Evolutionary conservation across 1,139 yeast genomes (phyloP).

Genomic region (Schwanniomyces etchellsii): DNA sequence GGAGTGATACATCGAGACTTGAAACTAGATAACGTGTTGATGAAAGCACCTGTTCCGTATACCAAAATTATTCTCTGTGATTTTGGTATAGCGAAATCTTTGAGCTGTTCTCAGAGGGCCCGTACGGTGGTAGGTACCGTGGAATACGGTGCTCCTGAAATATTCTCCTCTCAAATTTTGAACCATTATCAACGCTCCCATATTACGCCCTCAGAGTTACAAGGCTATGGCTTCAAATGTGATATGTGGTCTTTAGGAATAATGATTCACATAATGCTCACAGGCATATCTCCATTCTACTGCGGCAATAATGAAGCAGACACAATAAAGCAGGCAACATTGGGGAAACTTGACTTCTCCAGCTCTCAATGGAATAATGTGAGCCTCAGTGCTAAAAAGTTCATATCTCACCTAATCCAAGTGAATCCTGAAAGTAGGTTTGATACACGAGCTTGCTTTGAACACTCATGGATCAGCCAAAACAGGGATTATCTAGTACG

Average conservation of each 20-base stretch:
- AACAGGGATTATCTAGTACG: conserved; percentile 10
- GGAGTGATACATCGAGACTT: conserved; percentile 18
- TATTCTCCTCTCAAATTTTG: conserved; percentile 7
- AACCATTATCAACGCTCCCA: not conserved
- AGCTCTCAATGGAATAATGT: conserved; percentile 35
- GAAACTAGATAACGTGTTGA: conserved; percentile 50
- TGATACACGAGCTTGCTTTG: conserved; percentile 19
- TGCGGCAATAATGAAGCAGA: conserved; percentile 29
- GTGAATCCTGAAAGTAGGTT: conserved; percentile 33
- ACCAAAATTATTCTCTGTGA: conserved; percentile 54
- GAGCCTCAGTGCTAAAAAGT: conserved; percentile 35
- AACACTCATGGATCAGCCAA: conserved; percentile 41
- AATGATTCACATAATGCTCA: conserved; percentile 46
- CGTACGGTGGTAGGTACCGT: conserved; percentile 61
- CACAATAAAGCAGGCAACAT: conserved; percentile 33
- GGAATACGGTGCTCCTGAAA: conserved; percentile 65
- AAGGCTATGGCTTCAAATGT: conserved; percentile 50
- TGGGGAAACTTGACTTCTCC: conserved; percentile 36
- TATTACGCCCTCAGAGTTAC: not conserved
- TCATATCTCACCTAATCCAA: conserved; percentile 34
- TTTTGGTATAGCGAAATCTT: conserved; percentile 56
- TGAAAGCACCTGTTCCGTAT: conserved; percentile 46
- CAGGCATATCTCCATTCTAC: conserved; percentile 61
- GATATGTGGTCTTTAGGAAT: conserved; percentile 69
- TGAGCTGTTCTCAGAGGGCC: conserved; percentile 27